Evolutionary conservation across 2,329 filamentous ascomycete species (phyloP).

Genomic region (Monosporascus cannonballus): DNA sequence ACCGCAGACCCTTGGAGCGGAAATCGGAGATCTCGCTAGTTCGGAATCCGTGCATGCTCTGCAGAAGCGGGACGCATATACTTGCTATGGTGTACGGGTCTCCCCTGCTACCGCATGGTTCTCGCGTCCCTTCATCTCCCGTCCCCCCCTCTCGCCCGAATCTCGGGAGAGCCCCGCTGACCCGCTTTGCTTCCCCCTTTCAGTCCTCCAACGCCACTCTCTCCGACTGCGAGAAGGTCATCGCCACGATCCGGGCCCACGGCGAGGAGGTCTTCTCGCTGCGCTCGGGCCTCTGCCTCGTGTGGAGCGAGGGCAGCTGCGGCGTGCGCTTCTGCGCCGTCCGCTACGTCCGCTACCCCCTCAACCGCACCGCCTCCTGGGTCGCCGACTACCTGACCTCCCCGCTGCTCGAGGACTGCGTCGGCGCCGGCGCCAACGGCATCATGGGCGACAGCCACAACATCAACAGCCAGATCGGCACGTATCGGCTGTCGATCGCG

Average conservation of each 20-base stretch:
- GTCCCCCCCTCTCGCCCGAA: no score
- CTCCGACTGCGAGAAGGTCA: slow-evolving; percentile 17
- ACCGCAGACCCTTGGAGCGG: neutral
- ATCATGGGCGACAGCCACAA: slow-evolving; percentile 20
- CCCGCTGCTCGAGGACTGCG: slow-evolving; percentile 16
- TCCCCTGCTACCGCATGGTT: neutral
- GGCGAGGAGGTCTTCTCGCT: slow-evolving; percentile 16
- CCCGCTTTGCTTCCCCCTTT: neutral
- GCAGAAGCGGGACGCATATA: slow-evolving; percentile 22
- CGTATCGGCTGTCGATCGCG: slow-evolving; percentile 19
- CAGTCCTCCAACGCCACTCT: slow-evolving; percentile 15
- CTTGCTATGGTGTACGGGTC: slow-evolving; percentile 21
- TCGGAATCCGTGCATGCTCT: slow-evolving; percentile 2
- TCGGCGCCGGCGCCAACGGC: slow-evolving; percentile 15
- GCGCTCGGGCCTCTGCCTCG: slow-evolving; percentile 18
- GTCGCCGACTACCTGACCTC: slow-evolving; percentile 16
- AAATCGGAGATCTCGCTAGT: neutral
- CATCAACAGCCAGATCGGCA: slow-evolving; percentile 21
- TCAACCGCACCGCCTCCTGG: slow-evolving; percentile 23
- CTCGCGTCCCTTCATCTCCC: neutral
- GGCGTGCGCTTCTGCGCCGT: slow-evolving; percentile 22
- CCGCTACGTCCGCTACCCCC: slow-evolving; percentile 15
- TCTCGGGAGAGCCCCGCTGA: neutral
- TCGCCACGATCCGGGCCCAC: slow-evolving; percentile 14
- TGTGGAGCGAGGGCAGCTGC: slow-evolving; percentile 19